These are phyloP conservation scores for Termitomyces sp. DNA, from an alignment of 768 basidiomycete genomes.

Conservation along the genomic window DNA sequence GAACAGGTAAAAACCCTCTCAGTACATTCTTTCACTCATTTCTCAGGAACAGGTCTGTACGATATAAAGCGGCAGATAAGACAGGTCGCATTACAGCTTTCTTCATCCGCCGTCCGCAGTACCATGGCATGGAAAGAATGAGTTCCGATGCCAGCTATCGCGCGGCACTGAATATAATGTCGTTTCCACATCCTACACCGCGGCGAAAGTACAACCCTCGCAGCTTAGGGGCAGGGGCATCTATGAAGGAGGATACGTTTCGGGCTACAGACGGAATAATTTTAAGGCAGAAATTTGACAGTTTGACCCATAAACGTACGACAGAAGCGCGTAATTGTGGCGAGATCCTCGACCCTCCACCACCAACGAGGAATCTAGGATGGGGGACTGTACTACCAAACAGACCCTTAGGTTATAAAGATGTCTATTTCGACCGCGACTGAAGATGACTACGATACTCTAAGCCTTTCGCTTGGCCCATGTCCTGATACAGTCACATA, in stretches of 20 bases:
- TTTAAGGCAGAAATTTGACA: background rate
- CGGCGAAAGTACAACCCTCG: background rate
- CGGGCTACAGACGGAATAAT: slow-evolving; percentile 5
- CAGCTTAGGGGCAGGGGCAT: slow-evolving; percentile 9
- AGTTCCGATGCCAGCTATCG: background rate
- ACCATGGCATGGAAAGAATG: background rate
- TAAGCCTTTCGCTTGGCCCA: background rate
- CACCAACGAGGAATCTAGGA: background rate
- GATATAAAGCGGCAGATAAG: background rate
- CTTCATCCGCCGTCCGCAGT: background rate
- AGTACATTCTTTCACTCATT: background rate
- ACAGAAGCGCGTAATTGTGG: background rate
- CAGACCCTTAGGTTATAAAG: background rate
- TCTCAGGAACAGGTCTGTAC: background rate
- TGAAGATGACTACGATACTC: too few relatives aligned
- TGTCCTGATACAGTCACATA: too few relatives aligned
- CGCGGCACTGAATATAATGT: too few relatives aligned
- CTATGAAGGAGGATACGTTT: slow-evolving; percentile 13
- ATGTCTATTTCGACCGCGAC: background rate
- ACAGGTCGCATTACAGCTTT: background rate
- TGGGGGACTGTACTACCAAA: background rate
- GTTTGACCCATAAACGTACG: background rate
- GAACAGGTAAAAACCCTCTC: background rate
- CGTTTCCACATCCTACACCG: background rate
- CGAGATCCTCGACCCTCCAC: background rate